These are phyloP conservation scores for Mortierella sp. DNA, from an alignment of 371 early-diverging fungal genomes.

Conservation along the genomic window DNA sequence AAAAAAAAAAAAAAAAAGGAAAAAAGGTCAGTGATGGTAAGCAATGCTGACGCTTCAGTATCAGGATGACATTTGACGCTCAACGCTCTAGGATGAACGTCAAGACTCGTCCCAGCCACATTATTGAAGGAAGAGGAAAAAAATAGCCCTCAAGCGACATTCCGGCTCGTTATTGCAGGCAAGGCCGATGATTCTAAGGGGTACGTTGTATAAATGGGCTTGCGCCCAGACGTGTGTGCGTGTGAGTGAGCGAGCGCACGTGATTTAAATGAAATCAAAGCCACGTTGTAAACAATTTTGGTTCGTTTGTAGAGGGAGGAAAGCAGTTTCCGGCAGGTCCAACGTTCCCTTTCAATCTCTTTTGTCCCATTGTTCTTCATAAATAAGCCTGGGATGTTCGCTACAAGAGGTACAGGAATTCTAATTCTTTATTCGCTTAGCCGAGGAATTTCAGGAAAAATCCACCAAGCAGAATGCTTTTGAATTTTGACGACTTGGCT, in stretches of 20 bases:
- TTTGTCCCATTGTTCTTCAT: not conserved
- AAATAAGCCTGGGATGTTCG: not conserved
- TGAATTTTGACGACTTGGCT: not conserved
- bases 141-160: no score
- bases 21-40: no score
- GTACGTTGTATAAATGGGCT: no score
- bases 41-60: no score
- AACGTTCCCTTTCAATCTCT: not conserved
- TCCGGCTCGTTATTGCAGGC: no score
- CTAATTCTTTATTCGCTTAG: not conserved
- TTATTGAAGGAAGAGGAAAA: no score
- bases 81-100: no score
- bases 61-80: no score
- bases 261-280: not conserved
- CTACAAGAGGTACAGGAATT: constrained; percentile 9
- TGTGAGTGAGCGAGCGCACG: not conserved
- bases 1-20: no score
- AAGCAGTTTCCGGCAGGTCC: not conserved
- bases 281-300: not conserved
- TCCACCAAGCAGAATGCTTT: not conserved
- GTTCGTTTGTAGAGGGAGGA: not conserved
- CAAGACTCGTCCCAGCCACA: no score
- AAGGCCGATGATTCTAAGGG: no score
- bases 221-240: no score
- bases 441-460: not conserved